Percentiles rank a stretch among this genome's conserved stretches.
Evolutionary conservation across 306 rosid genomes (phyloP).

Genomic region (Lathyrus tuberosus): DNA sequence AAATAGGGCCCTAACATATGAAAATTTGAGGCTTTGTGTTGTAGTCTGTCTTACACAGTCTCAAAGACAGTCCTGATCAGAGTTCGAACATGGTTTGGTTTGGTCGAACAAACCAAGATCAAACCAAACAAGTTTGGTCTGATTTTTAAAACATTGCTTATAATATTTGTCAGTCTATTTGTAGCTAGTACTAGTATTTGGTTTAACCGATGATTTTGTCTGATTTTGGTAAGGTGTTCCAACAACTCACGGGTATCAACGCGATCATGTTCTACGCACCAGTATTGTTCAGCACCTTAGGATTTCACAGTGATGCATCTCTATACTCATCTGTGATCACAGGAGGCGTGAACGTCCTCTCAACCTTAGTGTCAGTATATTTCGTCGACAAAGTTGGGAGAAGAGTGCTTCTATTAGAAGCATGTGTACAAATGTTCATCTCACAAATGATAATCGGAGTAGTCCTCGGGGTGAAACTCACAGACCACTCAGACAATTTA

Average conservation of each 20-base stretch:
- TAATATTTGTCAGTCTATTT: background rate
- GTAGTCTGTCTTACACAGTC: too few relatives aligned
- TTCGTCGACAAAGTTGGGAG: conserved; percentile 60
- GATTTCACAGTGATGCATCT: conserved; percentile 54
- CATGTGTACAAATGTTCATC: conserved; percentile 66
- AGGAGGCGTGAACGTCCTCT: conserved; percentile 62
- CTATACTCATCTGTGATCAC: conserved; percentile 68
- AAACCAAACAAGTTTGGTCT: background rate
- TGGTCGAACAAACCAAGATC: background rate
- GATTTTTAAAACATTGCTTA: background rate
- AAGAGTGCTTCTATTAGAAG: conserved; percentile 54
- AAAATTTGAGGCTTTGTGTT: too few relatives aligned
- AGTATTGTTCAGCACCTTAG: conserved; percentile 57
- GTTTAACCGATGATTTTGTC: background rate
- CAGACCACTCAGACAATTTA: conserved; percentile 42
- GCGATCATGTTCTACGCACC: conserved; percentile 82
- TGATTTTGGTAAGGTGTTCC: conserved; percentile 51
- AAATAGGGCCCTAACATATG: too few relatives aligned
- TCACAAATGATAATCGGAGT: conserved; percentile 57
- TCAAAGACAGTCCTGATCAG: too few relatives aligned
- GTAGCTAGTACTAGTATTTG: background rate
- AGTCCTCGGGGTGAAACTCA: conserved; percentile 50
- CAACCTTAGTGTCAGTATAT: conserved; percentile 58
- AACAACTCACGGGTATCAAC: conserved; percentile 69
- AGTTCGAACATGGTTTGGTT: too few relatives aligned